phyloP scores from a whole-genome alignment of 108 stramenopile genomes.

The Seminavis robusta region DNA sequence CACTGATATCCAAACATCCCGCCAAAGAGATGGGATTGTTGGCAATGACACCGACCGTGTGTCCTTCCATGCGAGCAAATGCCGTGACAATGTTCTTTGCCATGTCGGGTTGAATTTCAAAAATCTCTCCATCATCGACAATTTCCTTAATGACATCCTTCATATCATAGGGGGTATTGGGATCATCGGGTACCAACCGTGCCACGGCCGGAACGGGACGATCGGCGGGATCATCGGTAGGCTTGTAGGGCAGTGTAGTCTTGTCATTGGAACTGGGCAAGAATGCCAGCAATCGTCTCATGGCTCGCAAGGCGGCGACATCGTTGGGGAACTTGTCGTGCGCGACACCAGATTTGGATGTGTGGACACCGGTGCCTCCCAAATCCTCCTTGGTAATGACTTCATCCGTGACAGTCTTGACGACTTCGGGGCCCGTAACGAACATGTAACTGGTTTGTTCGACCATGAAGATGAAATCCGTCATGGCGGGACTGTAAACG shows the following conservation, averaged over 20 bases:
- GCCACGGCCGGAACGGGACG: slow-evolving; percentile 83
- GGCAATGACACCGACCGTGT: slow-evolving; percentile 94
- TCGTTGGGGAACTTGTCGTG: slow-evolving; percentile 95
- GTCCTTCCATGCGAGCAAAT: slow-evolving; percentile 94
- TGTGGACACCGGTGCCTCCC: slow-evolving; percentile 94
- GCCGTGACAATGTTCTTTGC: slow-evolving; percentile 96
- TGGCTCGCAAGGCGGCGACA: slow-evolving; percentile 86
- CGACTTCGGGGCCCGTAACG: slow-evolving; percentile 98
- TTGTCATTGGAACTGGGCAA: slow-evolving; percentile 92
- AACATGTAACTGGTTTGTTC: slow-evolving; percentile 94
- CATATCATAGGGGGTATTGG: slow-evolving; percentile 96
- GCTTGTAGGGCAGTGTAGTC: slow-evolving; percentile 58
- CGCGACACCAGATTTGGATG: slow-evolving; percentile 91
- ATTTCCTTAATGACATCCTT: slow-evolving; percentile 79
- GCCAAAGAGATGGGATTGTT: slow-evolving; percentile 98
- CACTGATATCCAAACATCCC: slow-evolving; percentile 97
- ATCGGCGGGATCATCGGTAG: slow-evolving; percentile 64
- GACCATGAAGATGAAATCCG: slow-evolving; percentile 99
- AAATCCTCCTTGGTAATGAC: slow-evolving; percentile 96
- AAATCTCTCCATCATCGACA: slow-evolving; percentile 92
- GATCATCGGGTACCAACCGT: slow-evolving; percentile 96
- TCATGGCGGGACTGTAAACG: slow-evolving; percentile 99
- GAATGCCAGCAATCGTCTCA: slow-evolving; percentile 88
- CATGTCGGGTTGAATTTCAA: slow-evolving; percentile 95
- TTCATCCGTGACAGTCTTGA: slow-evolving; percentile 99